Conservation (phyloP, 106 monocot genomes). For the Allium fistulosum region DNA sequence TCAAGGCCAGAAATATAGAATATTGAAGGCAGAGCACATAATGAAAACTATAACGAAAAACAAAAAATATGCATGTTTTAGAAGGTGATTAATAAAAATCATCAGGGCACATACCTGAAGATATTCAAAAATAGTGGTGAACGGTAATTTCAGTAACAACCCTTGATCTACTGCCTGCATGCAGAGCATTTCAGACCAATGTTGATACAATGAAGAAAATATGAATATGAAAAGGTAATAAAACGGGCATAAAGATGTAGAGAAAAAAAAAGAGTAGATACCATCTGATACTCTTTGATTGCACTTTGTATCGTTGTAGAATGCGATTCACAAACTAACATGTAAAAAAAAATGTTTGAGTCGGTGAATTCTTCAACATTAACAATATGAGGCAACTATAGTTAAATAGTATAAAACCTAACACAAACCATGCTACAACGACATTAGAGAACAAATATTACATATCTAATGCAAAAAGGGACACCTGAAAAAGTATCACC, state of each 20-base stretch:
- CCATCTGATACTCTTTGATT: constrained; percentile 62
- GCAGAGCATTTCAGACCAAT: not conserved
- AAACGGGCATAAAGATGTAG: not conserved
- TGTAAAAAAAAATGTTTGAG: not conserved
- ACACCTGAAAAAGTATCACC: too few species aligned
- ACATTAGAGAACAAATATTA: too few species aligned
- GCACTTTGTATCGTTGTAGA: constrained; percentile 54
- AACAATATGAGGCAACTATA: too few species aligned
- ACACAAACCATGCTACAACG: too few species aligned
- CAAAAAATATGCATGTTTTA: too few species aligned
- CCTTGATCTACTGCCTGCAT: constrained; percentile 73
- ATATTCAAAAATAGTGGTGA: constrained; percentile 98
- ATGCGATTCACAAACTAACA: constrained; percentile 54
- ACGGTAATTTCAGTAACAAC: constrained; percentile 67
- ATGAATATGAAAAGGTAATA: not conserved
- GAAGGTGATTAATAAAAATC: not conserved
- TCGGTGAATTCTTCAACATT: too few species aligned
- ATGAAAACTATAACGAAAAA: too few species aligned
- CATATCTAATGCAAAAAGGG: too few species aligned
- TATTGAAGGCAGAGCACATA: too few species aligned
- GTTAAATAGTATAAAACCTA: too few species aligned
- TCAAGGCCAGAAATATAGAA: too few species aligned
- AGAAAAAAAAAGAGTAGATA: constrained; percentile 14
- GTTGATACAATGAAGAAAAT: too few species aligned
- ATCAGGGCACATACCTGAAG: constrained; percentile 54